A percentile compares a stretch with the other conserved stretches of the same genome.
phyloP scores from a whole-genome alignment of 352 stramenopile genomes.

The Globisporangium recalcitrans region DNA sequence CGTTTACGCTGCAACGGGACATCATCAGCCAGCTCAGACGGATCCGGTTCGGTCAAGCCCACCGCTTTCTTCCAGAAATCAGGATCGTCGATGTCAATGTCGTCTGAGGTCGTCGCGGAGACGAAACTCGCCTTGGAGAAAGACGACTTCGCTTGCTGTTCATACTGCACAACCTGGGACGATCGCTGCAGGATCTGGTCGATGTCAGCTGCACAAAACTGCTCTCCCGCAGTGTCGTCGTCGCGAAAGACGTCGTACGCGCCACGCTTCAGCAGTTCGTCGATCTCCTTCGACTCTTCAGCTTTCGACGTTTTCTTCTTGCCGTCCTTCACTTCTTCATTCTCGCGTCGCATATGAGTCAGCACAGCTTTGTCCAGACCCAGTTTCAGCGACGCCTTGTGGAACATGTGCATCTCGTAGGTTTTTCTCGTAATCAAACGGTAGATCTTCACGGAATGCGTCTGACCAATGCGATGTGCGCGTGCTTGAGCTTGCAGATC shows the following conservation, averaged over 20 bases:
- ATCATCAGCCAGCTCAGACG: constrained; percentile 44
- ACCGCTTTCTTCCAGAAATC: constrained; percentile 99
- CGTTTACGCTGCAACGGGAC: constrained; percentile 80
- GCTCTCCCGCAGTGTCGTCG: constrained; percentile 87
- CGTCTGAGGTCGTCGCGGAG: constrained; percentile 81
- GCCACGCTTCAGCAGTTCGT: constrained; percentile 88
- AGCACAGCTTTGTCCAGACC: constrained; percentile 92
- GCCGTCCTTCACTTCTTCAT: constrained; percentile 63
- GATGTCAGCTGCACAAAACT: constrained; percentile 97
- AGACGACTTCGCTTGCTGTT: constrained; percentile 75
- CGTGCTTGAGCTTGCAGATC: constrained; percentile 93
- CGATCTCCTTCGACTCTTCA: constrained; percentile 87
- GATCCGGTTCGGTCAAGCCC: constrained; percentile 72
- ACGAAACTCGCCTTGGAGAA: constrained; percentile 94
- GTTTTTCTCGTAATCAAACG: constrained; percentile 88
- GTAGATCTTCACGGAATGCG: constrained; percentile 88
- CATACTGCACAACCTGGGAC: constrained; percentile 83
- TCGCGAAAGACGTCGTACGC: constrained; percentile 91
- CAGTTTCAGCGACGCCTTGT: constrained; percentile 90
- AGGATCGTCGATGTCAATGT: constrained; percentile 98
- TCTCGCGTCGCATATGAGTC: constrained; percentile 87
- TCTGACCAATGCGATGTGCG: constrained; percentile 90
- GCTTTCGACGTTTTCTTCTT: constrained; percentile 71
- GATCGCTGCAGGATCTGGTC: constrained; percentile 94
- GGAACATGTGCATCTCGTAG: constrained; percentile 95